These are phyloP conservation scores for Candida glaebosa DNA, from an alignment of 805 yeast species.

Conservation along the genomic window DNA sequence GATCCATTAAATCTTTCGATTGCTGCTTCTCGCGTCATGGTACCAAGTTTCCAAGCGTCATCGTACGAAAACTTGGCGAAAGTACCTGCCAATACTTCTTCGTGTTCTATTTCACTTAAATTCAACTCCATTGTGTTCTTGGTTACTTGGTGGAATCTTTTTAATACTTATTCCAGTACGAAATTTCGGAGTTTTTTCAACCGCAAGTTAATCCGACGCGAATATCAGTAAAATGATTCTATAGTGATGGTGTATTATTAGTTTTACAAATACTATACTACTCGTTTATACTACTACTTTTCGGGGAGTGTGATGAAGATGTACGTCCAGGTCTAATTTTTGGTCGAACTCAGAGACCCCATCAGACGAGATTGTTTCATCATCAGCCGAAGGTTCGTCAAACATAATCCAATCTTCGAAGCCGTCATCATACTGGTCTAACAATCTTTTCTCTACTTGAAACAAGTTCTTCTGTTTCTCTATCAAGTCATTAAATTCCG, in stretches of 20 bases:
- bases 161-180: too few species aligned
- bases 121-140: neutral
- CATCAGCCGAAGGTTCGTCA: conserved; percentile 9
- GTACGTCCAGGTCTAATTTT: neutral
- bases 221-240: too few species aligned
- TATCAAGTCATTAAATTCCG: conserved; percentile 22
- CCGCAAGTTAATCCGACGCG: too few species aligned
- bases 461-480: conserved; percentile 23
- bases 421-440: conserved; percentile 34
- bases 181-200: too few species aligned
- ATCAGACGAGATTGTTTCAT: too few species aligned
- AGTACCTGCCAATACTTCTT: conserved; percentile 13
- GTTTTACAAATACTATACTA: neutral
- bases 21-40: conserved; percentile 35
- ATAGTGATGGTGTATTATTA: too few species aligned
- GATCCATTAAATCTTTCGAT: conserved; percentile 19
- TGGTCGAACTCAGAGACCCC: too few species aligned
- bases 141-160: neutral
- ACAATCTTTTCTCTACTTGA: conserved; percentile 27
- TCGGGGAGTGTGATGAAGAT: neutral
- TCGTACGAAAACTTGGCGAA: conserved; percentile 29
- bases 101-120: conserved; percentile 15
- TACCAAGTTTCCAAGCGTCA: conserved; percentile 47
- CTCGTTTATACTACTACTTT: neutral
- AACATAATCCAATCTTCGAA: conserved; percentile 41